These are phyloP conservation scores for Dionaea muscipula DNA, from an alignment of 179 eudicot genomes.

Conservation along the genomic window DNA sequence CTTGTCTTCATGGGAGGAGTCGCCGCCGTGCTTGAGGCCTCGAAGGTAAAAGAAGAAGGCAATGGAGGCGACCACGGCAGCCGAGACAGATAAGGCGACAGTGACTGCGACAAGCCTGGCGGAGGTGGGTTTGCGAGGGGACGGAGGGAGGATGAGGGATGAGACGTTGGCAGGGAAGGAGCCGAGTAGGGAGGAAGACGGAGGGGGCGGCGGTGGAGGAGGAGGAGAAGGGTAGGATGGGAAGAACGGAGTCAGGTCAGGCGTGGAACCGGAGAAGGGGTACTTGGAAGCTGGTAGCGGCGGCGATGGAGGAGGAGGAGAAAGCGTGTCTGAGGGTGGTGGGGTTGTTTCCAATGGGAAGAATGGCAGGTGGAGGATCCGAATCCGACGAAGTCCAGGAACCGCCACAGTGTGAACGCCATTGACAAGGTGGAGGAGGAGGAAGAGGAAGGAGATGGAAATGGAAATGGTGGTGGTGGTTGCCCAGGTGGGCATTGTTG, in stretches of 20 bases:
- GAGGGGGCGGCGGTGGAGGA: conserved; percentile 31
- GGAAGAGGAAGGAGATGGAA: conserved; percentile 3
- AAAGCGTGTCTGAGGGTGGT: conserved; percentile 23
- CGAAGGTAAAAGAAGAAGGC: conserved; percentile 43
- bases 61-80: conserved; percentile 35
- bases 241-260: conserved; percentile 44
- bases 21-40: conserved; percentile 11
- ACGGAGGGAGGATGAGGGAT: conserved; percentile 50
- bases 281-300: conserved; percentile 31
- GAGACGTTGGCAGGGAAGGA: conserved; percentile 83
- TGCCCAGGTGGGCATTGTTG: conserved; percentile 23
- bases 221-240: conserved; percentile 48
- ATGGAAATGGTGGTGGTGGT: conserved; percentile 11
- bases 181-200: conserved; percentile 22
- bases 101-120: conserved; percentile 40
- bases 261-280: conserved; percentile 39
- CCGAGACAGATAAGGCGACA: conserved; percentile 34
- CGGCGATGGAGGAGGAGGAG: conserved; percentile 31
- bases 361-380: conserved; percentile 73
- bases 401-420: neutral
- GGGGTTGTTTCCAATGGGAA: conserved; percentile 38
- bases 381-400: conserved; percentile 47
- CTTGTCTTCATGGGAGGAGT: conserved; percentile 12
- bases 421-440: conserved; percentile 18
- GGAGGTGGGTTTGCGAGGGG: conserved; percentile 37